These are phyloP conservation scores for Solanum dulcamara DNA, from an alignment of 257 asterid genomes.

Conservation along the genomic window DNA sequence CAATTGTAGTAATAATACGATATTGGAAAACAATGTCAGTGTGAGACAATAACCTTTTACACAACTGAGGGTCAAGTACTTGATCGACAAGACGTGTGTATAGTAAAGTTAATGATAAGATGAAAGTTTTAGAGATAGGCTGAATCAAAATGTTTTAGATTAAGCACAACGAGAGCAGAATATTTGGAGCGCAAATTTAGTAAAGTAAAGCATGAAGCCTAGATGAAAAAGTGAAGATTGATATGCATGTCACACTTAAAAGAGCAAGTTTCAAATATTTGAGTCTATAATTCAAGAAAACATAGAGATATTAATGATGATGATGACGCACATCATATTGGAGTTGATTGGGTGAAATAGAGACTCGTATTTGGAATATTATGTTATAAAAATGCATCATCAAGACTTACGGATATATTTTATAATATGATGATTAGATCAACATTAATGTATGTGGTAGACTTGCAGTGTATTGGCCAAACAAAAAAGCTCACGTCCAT, in stretches of 20 bases:
- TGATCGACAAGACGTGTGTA: background rate
- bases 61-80: background rate
- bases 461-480: too few relatives aligned
- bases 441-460: too few relatives aligned
- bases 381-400: background rate
- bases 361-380: accelerated
- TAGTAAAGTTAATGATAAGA: background rate
- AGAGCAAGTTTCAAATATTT: background rate
- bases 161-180: background rate
- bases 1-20: background rate
- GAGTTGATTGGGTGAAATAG: accelerated
- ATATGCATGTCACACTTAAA: background rate
- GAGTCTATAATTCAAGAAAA: accelerated
- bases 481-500: too few relatives aligned
- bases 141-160: background rate
- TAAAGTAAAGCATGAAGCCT: background rate
- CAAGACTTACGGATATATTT: background rate
- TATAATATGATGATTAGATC: too few relatives aligned
- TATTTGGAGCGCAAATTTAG: background rate
- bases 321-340: background rate
- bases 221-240: background rate
- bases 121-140: background rate
- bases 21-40: background rate
- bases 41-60: background rate
- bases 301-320: background rate